phyloP scores from a whole-genome alignment of 257 asterid species.

The Solanum sitiens region DNA sequence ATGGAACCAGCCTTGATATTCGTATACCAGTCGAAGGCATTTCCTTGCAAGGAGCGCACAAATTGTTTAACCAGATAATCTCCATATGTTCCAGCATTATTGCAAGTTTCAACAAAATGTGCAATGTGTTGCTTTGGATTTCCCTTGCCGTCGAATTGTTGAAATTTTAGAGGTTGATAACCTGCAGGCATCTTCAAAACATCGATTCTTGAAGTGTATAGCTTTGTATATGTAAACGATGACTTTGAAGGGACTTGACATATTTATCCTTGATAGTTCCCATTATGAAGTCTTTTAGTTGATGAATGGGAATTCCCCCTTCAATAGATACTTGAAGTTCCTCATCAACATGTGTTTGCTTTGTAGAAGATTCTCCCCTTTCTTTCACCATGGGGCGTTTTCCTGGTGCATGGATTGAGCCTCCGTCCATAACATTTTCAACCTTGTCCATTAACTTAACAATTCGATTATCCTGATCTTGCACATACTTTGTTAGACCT shows the following conservation, averaged over 20 bases:
- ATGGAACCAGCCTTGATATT: neutral
- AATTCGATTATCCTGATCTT: too few relatives aligned
- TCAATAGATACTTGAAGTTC: neutral
- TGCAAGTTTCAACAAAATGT: neutral
- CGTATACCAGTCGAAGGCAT: neutral
- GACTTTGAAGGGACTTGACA: neutral
- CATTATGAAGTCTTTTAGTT: neutral
- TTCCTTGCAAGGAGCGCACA: neutral
- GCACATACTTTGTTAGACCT: neutral
- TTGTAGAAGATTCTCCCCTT: neutral
- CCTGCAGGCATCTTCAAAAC: neutral
- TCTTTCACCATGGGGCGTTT: accelerated
- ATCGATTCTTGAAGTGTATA: neutral
- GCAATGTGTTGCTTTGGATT: neutral
- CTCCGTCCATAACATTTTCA: neutral
- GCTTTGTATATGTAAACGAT: accelerated
- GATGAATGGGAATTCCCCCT: neutral
- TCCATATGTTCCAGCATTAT: neutral
- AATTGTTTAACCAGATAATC: neutral
- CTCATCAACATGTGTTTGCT: too few relatives aligned
- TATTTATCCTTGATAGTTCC: too few relatives aligned
- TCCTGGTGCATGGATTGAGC: neutral
- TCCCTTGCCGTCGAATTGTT: neutral
- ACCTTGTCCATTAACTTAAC: neutral
- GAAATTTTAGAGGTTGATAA: neutral